These are phyloP conservation scores for Trebouxiophyceae sp. DNA, from an alignment of 163 green algal species.

Conservation along the genomic window DNA sequence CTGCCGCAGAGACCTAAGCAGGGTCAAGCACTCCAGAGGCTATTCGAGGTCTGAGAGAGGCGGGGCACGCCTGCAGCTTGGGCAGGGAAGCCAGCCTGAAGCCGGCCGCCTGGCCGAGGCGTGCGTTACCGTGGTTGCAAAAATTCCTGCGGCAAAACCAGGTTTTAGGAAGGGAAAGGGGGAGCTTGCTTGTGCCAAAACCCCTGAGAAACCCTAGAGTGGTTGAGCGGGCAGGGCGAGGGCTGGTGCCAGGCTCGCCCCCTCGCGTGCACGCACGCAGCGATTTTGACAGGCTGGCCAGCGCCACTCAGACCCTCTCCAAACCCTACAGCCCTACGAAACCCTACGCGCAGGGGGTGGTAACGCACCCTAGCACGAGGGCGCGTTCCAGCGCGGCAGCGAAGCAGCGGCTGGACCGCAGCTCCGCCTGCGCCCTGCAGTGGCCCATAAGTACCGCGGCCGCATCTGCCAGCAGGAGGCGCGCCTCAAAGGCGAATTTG, in stretches of 20 bases:
- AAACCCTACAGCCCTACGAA: too few relatives aligned
- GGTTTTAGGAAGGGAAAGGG: background rate
- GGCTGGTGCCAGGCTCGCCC: background rate
- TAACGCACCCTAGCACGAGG: conserved; percentile 9
- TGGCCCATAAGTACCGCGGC: conserved; percentile 14
- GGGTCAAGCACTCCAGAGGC: background rate
- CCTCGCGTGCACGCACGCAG: too few relatives aligned
- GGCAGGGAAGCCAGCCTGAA: conserved; percentile 29
- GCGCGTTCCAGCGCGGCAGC: conserved; percentile 17
- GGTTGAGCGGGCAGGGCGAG: background rate
- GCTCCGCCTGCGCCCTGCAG: conserved; percentile 18
- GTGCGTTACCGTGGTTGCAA: conserved; percentile 28
- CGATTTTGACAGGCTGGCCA: too few relatives aligned
- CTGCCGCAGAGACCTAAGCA: too few relatives aligned
- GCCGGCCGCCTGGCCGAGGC: conserved; percentile 28
- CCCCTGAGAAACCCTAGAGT: background rate
- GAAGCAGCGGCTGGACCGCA: conserved; percentile 19
- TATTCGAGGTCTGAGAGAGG: background rate
- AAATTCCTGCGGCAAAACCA: conserved; percentile 25
- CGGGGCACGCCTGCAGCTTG: conserved; percentile 24
- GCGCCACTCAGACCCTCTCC: too few relatives aligned
- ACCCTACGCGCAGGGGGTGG: background rate
- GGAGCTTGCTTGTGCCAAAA: background rate
- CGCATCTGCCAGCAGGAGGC: conserved; percentile 16
- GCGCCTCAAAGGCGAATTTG: conserved; percentile 15